phyloP scores from a whole-genome alignment of 108 stramenopile genomes.

The Cyclotella sp. region DNA sequence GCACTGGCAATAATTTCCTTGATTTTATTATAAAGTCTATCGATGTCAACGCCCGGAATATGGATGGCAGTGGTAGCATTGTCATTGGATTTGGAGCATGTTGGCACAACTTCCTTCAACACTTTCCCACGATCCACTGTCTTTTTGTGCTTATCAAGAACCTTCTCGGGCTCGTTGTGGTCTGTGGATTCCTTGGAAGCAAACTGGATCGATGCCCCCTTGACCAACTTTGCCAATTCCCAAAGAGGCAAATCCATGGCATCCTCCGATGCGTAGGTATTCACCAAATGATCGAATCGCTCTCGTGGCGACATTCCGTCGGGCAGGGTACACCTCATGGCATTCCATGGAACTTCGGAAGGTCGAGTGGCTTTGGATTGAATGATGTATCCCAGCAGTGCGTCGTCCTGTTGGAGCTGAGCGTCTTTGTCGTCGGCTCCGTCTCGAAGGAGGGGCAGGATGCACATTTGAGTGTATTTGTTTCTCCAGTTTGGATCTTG shows the following conservation, averaged over 20 bases:
- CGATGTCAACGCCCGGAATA: slow-evolving; percentile 2
- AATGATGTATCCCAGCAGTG: slow-evolving; percentile 25
- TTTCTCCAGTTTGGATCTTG: slow-evolving; percentile 28
- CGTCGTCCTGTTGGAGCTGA: slow-evolving; percentile 16
- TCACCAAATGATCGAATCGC: slow-evolving; percentile 2
- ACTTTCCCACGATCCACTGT: not conserved
- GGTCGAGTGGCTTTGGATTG: slow-evolving; percentile 34
- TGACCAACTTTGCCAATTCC: not conserved
- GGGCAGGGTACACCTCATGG: not conserved
- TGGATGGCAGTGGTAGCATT: not conserved
- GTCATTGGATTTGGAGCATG: not conserved
- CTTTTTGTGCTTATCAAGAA: not conserved
- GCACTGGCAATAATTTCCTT: slow-evolving; percentile 12
- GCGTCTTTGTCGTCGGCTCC: slow-evolving; percentile 1
- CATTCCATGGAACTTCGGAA: too few species aligned
- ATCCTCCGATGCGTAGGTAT: not conserved
- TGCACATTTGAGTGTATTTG: slow-evolving; percentile 6
- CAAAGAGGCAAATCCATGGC: not conserved
- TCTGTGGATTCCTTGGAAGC: not conserved
- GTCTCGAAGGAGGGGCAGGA: slow-evolving; percentile 15
- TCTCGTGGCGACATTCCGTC: not conserved
- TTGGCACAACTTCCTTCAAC: not conserved
- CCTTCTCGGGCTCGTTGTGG: not conserved
- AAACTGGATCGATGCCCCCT: slow-evolving; percentile 10
- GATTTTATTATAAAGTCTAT: not conserved